Conservation (phyloP, 2,329 filamentous ascomycete species). For the Claviceps monticola region DNA sequence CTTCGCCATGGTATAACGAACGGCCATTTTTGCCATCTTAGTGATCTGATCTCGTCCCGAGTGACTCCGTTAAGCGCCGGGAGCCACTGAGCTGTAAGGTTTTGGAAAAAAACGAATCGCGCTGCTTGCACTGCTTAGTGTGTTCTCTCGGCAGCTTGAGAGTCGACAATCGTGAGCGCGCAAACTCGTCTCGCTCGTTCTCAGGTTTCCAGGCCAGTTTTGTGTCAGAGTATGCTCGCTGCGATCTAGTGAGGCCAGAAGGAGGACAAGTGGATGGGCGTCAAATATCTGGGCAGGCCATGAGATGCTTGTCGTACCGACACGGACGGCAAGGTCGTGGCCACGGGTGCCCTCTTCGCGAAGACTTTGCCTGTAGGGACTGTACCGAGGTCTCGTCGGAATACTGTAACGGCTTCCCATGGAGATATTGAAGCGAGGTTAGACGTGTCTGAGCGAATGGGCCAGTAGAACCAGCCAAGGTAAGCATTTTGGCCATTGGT, state of each 20-base stretch:
- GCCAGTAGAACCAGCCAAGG: too few relatives aligned
- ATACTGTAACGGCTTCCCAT: conserved; percentile 4
- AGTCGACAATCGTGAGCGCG: conserved; percentile 10
- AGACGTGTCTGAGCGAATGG: too few relatives aligned
- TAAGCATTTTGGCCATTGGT: too few relatives aligned
- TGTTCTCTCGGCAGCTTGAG: background rate
- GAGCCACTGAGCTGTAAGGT: conserved; percentile 40
- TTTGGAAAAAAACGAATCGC: conserved; percentile 15
- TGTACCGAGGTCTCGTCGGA: conserved; percentile 33
- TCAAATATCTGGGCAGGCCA: conserved; percentile 53
- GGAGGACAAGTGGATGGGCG: conserved; percentile 43
- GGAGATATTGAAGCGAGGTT: too few relatives aligned
- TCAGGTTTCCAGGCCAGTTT: conserved; percentile 34
- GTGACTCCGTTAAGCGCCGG: conserved; percentile 44
- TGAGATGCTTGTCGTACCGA: conserved; percentile 37
- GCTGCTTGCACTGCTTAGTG: background rate
- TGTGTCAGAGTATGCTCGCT: conserved; percentile 47
- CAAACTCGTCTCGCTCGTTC: conserved; percentile 29
- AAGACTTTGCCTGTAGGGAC: conserved; percentile 47
- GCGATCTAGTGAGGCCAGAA: conserved; percentile 21
- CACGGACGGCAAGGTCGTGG: conserved; percentile 47
- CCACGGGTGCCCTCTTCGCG: conserved; percentile 28
- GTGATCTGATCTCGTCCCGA: conserved; percentile 40
- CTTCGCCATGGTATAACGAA: conserved; percentile 51
- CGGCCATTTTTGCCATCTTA: conserved; percentile 42